These are phyloP conservation scores for Tolypocladium inflatum DNA, from an alignment of 2,329 filamentous ascomycete species.

Conservation along the genomic window DNA sequence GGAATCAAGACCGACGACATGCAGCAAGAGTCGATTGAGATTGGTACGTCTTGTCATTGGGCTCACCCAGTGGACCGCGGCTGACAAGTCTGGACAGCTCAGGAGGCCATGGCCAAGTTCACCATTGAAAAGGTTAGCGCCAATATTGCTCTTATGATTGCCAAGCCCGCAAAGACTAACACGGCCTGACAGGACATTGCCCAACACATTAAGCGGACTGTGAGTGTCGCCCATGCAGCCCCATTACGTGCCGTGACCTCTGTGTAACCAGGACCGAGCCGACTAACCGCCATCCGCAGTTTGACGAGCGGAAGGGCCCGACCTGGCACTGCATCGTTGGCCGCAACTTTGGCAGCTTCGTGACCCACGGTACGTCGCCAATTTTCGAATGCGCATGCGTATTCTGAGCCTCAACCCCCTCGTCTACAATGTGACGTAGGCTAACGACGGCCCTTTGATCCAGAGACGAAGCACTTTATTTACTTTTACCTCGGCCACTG, in stretches of 20 bases:
- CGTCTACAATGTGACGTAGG: neutral
- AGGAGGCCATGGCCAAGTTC: conserved; percentile 54
- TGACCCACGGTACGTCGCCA: conserved; percentile 72
- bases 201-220: conserved; percentile 90
- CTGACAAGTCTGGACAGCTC: conserved; percentile 32
- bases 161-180: conserved; percentile 4
- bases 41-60: conserved; percentile 55
- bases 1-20: conserved; percentile 77
- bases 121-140: conserved; percentile 48
- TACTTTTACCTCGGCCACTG: conserved; percentile 99
- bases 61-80: neutral
- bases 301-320: conserved; percentile 91
- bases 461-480: conserved; percentile 99
- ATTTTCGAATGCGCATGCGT: neutral
- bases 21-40: conserved; percentile 91
- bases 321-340: conserved; percentile 99
- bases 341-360: conserved; percentile 97
- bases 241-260: neutral
- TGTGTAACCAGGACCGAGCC: neutral
- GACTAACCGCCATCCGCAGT: conserved; percentile 41
- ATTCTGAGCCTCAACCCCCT: neutral
- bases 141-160: too few relatives aligned
- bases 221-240: conserved; percentile 27
- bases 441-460: neutral
- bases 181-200: conserved; percentile 67